Evolutionary conservation across 192 early-diverging fungal species (phyloP).

Genomic region (Coemansia sp.): DNA sequence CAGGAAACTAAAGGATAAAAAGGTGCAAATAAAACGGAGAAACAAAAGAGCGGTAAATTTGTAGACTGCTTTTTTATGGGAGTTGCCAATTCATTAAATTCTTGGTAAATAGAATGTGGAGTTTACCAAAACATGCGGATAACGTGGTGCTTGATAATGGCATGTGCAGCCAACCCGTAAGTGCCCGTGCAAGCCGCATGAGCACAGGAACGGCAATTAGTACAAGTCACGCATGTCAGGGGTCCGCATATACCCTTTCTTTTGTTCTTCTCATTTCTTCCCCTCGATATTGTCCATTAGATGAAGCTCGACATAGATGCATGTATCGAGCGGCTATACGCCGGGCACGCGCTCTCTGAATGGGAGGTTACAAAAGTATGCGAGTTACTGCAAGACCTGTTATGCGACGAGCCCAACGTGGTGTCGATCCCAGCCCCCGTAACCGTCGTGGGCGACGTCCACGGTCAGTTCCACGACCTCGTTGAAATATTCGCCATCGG

Average conservation of each 20-base stretch:
- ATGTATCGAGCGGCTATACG: constrained; percentile 75
- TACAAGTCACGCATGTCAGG: too few relatives aligned
- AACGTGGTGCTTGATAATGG: too few relatives aligned
- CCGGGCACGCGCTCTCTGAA: constrained; percentile 73
- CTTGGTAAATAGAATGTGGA: too few relatives aligned
- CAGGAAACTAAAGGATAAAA: neutral
- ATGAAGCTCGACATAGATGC: constrained; percentile 78
- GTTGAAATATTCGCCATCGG: constrained; percentile 95
- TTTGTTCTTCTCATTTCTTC: neutral
- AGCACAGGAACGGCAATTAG: too few relatives aligned
- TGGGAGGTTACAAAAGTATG: constrained; percentile 78
- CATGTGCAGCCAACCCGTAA: too few relatives aligned
- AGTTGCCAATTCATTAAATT: neutral
- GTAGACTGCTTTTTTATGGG: neutral
- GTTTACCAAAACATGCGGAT: too few relatives aligned
- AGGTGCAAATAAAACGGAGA: neutral
- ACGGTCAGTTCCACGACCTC: constrained; percentile 93
- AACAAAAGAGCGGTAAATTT: neutral
- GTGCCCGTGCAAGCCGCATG: too few relatives aligned
- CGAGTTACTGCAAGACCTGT: constrained; percentile 72
- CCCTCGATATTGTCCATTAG: neutral
- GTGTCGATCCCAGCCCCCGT: constrained; percentile 79
- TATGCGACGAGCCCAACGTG: constrained; percentile 85
- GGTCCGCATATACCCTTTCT: too few relatives aligned
- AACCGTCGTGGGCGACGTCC: constrained; percentile 90